Conservation (phyloP, 306 rosid species). For the Trichosanthes cucumerina region DNA sequence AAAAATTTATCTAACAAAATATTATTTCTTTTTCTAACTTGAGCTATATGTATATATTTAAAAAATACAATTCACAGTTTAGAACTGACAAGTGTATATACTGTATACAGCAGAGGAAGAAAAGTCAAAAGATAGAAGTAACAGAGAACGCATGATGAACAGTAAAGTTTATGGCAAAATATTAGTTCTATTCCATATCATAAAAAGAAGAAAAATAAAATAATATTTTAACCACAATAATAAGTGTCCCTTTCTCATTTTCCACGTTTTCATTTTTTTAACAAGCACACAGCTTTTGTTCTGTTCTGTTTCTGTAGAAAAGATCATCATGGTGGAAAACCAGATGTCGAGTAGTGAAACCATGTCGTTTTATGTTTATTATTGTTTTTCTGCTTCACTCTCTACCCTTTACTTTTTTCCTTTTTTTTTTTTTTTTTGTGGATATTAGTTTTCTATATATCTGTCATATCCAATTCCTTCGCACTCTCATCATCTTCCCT, state of each 20-base stretch:
- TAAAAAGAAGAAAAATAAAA: not conserved
- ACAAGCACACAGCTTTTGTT: not conserved
- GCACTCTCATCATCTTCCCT: not conserved
- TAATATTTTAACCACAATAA: not conserved
- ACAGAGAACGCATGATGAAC: not conserved
- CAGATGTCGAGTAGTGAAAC: not conserved
- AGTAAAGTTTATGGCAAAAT: not conserved
- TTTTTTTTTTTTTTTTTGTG: not conserved
- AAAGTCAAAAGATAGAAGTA: not conserved
- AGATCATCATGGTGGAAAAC: not conserved
- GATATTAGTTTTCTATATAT: not conserved
- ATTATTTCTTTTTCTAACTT: too few species aligned
- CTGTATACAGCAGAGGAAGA: not conserved
- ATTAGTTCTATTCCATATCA: too few species aligned
- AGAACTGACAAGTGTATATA: not conserved
- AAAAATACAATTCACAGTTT: not conserved
- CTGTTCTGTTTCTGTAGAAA: not conserved
- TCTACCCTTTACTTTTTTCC: not conserved
- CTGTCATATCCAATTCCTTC: not conserved
- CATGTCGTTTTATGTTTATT: not conserved
- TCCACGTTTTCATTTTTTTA: slow-evolving; percentile 1
- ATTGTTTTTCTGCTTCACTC: not conserved
- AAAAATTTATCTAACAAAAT: too few species aligned
- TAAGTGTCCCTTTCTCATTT: not conserved
- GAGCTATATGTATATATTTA: too few species aligned